Conservation (phyloP, 768 basidiomycete species). For the Auricularia heimuer region DNA sequence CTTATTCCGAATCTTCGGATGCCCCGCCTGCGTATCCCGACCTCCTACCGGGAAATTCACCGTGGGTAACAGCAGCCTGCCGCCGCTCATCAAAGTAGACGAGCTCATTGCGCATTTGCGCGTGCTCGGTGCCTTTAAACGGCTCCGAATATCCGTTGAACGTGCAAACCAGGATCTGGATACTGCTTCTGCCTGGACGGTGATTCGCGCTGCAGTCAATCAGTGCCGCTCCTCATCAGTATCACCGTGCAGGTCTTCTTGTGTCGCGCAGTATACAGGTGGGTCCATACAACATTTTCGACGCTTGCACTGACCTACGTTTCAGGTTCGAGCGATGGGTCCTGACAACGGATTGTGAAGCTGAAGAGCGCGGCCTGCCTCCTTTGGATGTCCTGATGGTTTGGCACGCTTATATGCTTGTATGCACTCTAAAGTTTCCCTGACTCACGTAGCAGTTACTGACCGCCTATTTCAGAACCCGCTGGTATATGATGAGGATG, state of each 20-base stretch:
- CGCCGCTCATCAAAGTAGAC: background rate
- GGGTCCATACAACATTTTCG: too few species aligned
- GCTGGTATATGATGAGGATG: background rate
- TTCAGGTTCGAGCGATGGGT: slow-evolving; percentile 1
- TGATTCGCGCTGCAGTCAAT: background rate
- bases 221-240: too few species aligned
- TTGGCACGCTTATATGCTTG: background rate
- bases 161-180: background rate
- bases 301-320: too few species aligned
- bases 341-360: background rate
- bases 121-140: slow-evolving; percentile 3
- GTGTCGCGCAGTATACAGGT: slow-evolving; percentile 3
- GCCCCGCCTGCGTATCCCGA: background rate
- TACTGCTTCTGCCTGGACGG: background rate
- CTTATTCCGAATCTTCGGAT: background rate
- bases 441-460: background rate
- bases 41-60: background rate
- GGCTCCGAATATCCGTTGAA: background rate
- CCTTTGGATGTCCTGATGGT: background rate
- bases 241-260: background rate
- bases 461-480: background rate
- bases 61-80: background rate
- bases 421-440: background rate
- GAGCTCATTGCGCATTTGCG: slow-evolving; percentile 4
- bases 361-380: background rate